These are phyloP conservation scores for Wickerhamomyces xylosicus DNA, from an alignment of 805 yeast genomes.

Conservation along the genomic window DNA sequence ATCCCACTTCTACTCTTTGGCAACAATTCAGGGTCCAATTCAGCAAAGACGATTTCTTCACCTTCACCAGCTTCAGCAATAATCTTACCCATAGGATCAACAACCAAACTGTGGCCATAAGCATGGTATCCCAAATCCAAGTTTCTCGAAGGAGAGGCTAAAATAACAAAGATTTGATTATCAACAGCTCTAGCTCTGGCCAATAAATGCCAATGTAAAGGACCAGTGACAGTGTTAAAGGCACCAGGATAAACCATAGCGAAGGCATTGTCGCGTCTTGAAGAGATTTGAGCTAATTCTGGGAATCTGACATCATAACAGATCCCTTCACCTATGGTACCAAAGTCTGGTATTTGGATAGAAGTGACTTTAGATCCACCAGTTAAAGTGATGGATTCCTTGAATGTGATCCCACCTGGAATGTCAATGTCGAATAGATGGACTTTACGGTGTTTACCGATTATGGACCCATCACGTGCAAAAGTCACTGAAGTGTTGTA, in stretches of 20 bases:
- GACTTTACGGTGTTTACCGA: conserved; percentile 84
- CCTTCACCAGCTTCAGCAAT: conserved; percentile 72
- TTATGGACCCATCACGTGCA: conserved; percentile 62
- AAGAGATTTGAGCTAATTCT: conserved; percentile 65
- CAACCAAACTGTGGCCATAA: conserved; percentile 59
- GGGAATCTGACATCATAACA: conserved; percentile 82
- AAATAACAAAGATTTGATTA: conserved; percentile 59
- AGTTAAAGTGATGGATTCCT: conserved; percentile 68
- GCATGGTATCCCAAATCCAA: conserved; percentile 45
- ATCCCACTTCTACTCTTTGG: conserved; percentile 51
- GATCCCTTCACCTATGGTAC: conserved; percentile 71
- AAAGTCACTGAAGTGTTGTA: conserved; percentile 76
- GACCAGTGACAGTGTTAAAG: conserved; percentile 81
- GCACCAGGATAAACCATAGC: conserved; percentile 85
- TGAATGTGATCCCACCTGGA: conserved; percentile 86
- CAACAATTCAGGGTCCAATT: conserved; percentile 52
- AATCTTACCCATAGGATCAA: conserved; percentile 53
- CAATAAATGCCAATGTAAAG: conserved; percentile 72
- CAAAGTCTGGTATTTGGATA: conserved; percentile 24
- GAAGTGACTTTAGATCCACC: conserved; percentile 83
- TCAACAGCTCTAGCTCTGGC: conserved; percentile 72
- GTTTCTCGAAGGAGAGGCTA: conserved; percentile 90
- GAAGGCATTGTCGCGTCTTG: conserved; percentile 52
- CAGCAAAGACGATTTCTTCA: conserved; percentile 69
- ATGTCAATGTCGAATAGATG: conserved; percentile 91